phyloP scores from a whole-genome alignment of 768 basidiomycete genomes.

The Naganishia antarctica region DNA sequence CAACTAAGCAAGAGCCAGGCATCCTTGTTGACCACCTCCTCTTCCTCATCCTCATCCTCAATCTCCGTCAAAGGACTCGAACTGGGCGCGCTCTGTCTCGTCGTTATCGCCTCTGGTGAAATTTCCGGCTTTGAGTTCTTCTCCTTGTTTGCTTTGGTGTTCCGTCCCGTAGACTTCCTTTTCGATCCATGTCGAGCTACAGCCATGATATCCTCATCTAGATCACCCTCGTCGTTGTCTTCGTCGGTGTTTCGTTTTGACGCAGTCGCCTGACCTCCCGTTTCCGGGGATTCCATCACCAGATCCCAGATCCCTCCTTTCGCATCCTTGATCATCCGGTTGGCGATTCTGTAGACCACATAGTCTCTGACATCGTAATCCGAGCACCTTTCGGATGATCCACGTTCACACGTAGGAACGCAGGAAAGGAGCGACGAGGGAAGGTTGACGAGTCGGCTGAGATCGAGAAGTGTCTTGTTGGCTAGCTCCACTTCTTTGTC shows the following conservation, averaged over 20 bases:
- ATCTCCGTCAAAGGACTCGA: conserved; percentile 11
- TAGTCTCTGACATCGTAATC: conserved; percentile 8
- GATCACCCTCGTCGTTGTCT: conserved; percentile 1
- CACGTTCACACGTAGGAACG: conserved; percentile 17
- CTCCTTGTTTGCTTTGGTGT: neutral
- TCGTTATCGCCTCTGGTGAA: neutral
- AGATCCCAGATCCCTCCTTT: conserved; percentile 19
- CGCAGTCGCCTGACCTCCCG: neutral
- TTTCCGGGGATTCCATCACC: conserved; percentile 3
- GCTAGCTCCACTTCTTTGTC: conserved; percentile 11
- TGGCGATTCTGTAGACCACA: neutral
- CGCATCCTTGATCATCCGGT: neutral
- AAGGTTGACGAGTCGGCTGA: neutral
- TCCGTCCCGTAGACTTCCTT: neutral
- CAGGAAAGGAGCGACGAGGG: neutral
- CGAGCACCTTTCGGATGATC: neutral
- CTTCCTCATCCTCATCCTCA: conserved; percentile 9
- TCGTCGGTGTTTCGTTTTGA: neutral
- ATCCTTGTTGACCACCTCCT: conserved; percentile 16
- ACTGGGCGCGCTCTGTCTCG: neutral
- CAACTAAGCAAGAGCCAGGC: conserved; percentile 19
- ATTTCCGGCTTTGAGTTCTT: neutral
- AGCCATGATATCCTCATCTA: neutral
- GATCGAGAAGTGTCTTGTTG: conserved; percentile 8
- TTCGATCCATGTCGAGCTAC: neutral